These are phyloP conservation scores for Cladosporium cucumerinum DNA, from an alignment of 2,329 filamentous ascomycete species.

Conservation along the genomic window DNA sequence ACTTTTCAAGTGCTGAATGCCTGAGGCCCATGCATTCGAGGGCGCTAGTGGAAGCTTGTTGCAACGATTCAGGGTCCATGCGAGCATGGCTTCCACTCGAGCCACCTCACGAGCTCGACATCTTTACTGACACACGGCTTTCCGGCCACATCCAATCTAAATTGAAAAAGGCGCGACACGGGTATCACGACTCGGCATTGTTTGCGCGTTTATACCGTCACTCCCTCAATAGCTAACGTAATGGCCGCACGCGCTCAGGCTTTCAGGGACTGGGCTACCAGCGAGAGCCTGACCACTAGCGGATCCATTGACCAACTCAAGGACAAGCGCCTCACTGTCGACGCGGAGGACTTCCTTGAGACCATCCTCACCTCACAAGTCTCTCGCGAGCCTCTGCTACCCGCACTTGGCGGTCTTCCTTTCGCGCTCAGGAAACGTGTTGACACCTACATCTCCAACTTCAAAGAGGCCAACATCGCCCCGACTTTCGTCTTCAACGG, in stretches of 20 bases:
- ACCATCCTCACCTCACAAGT: constrained; percentile 68
- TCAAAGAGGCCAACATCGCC: constrained; percentile 64
- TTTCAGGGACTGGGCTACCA: constrained; percentile 47
- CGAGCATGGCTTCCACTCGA: background rate
- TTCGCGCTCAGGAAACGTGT: constrained; percentile 71
- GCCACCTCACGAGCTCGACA: background rate
- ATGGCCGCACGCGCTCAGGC: constrained; percentile 16
- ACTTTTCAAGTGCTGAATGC: background rate
- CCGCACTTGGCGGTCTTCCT: constrained; percentile 84
- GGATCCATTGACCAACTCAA: constrained; percentile 68
- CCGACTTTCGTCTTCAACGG: constrained; percentile 92
- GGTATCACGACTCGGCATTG: background rate
- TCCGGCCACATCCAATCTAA: background rate
- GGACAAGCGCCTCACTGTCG: constrained; percentile 74
- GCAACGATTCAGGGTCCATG: background rate
- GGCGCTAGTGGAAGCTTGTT: background rate
- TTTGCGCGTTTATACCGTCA: background rate
- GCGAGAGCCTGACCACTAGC: constrained; percentile 47
- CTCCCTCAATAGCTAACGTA: background rate
- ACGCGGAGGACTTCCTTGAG: constrained; percentile 85
- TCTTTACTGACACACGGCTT: background rate
- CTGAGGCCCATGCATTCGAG: background rate
- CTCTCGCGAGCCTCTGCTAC: constrained; percentile 80
- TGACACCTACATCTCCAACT: constrained; percentile 69
- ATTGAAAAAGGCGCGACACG: background rate